Conservation (phyloP, 192 early-diverging fungal genomes). For the Oehlia diaphana region DNA sequence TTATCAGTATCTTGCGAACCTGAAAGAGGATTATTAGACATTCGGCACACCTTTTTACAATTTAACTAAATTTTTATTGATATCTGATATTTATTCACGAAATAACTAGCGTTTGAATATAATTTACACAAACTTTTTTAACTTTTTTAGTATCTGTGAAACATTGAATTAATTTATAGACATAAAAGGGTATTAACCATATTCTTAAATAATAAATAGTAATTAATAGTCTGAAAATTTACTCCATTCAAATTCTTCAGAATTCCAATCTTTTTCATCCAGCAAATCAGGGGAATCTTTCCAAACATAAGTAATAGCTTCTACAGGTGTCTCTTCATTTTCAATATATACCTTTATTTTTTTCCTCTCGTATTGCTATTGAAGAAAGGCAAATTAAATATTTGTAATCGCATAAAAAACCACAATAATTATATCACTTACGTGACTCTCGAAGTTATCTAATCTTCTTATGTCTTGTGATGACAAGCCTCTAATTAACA, state of each 20-base stretch:
- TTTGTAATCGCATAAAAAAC: too few relatives aligned
- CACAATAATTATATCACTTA: neutral
- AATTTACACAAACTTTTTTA: too few relatives aligned
- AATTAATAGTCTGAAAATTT: neutral
- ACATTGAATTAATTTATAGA: too few relatives aligned
- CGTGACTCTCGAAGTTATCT: constrained; percentile 6
- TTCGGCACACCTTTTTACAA: neutral
- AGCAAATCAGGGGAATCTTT: neutral
- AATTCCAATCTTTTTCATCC: neutral
- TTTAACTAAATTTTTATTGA: too few relatives aligned
- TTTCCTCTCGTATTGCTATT: neutral
- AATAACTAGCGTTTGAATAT: too few relatives aligned
- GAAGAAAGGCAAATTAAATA: too few relatives aligned
- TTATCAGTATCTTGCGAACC: neutral
- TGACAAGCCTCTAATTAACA: constrained; percentile 1
- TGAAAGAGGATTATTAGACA: neutral
- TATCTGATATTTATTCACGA: too few relatives aligned
- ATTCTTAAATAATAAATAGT: too few relatives aligned
- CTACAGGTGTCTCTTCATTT: neutral
- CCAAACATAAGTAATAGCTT: constrained; percentile 10
- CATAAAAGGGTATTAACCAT: too few relatives aligned
- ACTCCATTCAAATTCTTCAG: neutral
- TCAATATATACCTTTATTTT: neutral
- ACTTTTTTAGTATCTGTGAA: too few relatives aligned
- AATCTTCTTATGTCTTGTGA: constrained; percentile 2